These are phyloP conservation scores for Aspergillus persii DNA, from an alignment of 2,329 filamentous ascomycete genomes.

Conservation along the genomic window DNA sequence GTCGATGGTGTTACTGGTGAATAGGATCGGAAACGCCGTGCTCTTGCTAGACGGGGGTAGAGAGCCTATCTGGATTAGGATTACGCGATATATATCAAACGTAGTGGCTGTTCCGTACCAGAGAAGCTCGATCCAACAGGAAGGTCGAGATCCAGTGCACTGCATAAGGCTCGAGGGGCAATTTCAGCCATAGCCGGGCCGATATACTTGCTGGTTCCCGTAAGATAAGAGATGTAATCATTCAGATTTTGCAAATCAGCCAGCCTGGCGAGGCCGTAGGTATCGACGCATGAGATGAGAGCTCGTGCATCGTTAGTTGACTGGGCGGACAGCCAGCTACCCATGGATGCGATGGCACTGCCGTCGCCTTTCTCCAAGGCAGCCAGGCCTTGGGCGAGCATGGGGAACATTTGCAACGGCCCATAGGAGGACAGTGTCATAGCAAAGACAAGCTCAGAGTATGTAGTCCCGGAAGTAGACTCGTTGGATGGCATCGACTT, in stretches of 20 bases:
- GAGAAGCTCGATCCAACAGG: neutral
- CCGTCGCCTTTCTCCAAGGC: neutral
- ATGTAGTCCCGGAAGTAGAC: neutral
- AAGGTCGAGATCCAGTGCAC: neutral
- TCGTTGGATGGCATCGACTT: neutral
- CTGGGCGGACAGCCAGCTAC: neutral
- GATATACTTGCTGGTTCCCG: neutral
- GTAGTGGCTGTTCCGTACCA: neutral
- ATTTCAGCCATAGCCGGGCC: neutral
- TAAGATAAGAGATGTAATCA: neutral
- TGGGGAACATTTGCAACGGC: neutral
- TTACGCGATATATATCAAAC: neutral
- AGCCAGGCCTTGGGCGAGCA: neutral
- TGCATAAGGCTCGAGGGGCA: neutral
- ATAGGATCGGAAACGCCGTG: constrained; percentile 52
- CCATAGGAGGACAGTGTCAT: neutral
- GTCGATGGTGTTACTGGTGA: constrained; percentile 54
- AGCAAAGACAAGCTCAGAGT: neutral
- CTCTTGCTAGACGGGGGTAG: constrained; percentile 7
- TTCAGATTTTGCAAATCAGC: neutral
- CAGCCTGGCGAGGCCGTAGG: neutral
- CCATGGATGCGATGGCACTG: neutral
- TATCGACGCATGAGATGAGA: neutral
- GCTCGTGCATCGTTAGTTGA: neutral
- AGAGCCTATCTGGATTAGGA: neutral